These are phyloP conservation scores for Fonsecaea erecta DNA, from an alignment of 2,329 filamentous ascomycete species.

Conservation along the genomic window DNA sequence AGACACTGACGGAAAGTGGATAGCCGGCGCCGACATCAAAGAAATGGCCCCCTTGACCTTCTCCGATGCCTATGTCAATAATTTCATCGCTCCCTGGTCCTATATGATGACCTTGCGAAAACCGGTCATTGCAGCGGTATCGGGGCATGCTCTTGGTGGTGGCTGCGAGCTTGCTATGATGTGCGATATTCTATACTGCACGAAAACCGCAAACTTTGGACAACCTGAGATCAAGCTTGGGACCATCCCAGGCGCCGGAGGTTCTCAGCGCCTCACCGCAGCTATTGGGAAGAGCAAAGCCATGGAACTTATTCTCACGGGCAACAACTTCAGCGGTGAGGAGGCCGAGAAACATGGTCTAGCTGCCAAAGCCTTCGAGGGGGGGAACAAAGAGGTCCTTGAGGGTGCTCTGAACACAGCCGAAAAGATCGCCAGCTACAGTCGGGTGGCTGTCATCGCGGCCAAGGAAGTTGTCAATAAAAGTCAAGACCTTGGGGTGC, in stretches of 20 bases:
- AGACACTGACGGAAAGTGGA: neutral
- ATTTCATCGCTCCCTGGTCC: conserved; percentile 97
- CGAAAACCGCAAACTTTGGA: conserved; percentile 82
- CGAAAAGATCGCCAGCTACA: conserved; percentile 85
- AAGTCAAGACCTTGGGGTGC: conserved; percentile 85
- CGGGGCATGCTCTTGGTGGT: conserved; percentile 90
- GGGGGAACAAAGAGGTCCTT: conserved; percentile 77
- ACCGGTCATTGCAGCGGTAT: conserved; percentile 90
- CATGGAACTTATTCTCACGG: conserved; percentile 90
- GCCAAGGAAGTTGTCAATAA: conserved; percentile 99
- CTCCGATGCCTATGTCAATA: conserved; percentile 79
- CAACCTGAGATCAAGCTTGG: conserved; percentile 98
- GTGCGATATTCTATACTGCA: conserved; percentile 94
- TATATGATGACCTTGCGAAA: conserved; percentile 84
- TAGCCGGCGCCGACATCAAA: conserved; percentile 94
- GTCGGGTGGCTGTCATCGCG: conserved; percentile 82
- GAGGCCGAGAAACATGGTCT: conserved; percentile 91
- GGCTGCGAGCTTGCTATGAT: conserved; percentile 98
- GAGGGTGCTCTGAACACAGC: conserved; percentile 81
- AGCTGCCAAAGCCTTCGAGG: conserved; percentile 77
- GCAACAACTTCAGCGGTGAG: conserved; percentile 78
- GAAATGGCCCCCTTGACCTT: conserved; percentile 96
- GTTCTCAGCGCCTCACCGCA: conserved; percentile 82
- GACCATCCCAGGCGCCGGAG: conserved; percentile 87
- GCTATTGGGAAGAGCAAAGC: conserved; percentile 82